Evolutionary conservation across 768 basidiomycete species (phyloP), one percentile per base, ranked within the genome.

Genomic region (Candolleomyces aberdarensis): DNA sequence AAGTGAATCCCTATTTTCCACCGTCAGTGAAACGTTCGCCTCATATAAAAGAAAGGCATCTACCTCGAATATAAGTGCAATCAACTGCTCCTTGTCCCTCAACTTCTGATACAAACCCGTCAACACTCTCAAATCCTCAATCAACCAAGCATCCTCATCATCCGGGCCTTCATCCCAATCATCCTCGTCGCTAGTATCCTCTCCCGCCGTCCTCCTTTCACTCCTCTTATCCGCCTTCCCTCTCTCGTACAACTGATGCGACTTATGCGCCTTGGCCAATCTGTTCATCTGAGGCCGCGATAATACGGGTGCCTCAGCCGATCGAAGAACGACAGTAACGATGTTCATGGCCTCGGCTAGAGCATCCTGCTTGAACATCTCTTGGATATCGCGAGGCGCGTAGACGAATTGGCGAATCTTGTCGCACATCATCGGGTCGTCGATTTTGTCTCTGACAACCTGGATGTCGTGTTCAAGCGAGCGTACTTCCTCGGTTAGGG

Each of bases 141-240:
- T 91, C 36, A 99, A 74, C 97, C 97, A 99, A 8, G 91, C 96
- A 68, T 97, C 95, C 50, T 99, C 97, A 69, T 96, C 88, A 59
- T 86, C 83, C 1, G 96, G 96, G 0, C 95, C 96, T 43, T 96
- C 90, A 60, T 26, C 26, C 26, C 26, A 26, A 26, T 26, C 26
- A 26, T 26, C 26, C 26, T 26, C 26, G 26, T 26, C 26, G 26
- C 26, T 26, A 26, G 26, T 26, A 26, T 26, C 26, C 26, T 26
- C 26, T 26, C 26, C 26, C 3, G 26, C 26, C 26, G 2, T 97
- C 94, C 67, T 94, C 92, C 66, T 96, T 95, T 2, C 95, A 97
- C 70, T 95, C 93, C 20, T 79, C 80, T 57, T 89, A 68, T 6
- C 78, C 73, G 56, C 85, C 47, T 81, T 83, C 57, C 86, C 75